Conservation (phyloP, 768 basidiomycete species). For the Leccinum barrowsii region DNA sequence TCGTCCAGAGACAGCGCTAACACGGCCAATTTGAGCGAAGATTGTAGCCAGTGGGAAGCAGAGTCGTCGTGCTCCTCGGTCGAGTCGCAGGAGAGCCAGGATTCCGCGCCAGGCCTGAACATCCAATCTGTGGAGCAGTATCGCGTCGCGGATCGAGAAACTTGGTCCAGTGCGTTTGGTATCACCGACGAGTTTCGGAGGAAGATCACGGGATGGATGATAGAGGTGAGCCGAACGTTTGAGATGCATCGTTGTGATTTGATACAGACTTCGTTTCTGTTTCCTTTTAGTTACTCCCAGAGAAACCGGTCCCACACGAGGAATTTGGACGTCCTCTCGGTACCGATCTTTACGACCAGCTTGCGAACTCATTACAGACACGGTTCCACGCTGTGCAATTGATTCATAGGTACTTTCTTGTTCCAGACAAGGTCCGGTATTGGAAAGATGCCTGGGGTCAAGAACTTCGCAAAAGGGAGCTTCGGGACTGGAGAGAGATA, state of each 20-base stretch:
- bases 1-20: constrained; percentile 8
- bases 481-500: neutral
- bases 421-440: constrained; percentile 23
- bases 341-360: constrained; percentile 46
- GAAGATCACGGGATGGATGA: constrained; percentile 42
- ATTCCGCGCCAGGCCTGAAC: neutral
- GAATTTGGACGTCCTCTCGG: neutral
- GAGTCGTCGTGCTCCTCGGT: constrained; percentile 9
- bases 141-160: neutral
- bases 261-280: neutral
- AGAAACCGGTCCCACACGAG: neutral
- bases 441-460: constrained; percentile 8
- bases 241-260: neutral
- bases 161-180: constrained; percentile 23
- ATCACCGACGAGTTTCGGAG: constrained; percentile 35
- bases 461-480: neutral
- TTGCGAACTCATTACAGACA: constrained; percentile 52
- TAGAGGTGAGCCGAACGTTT: constrained; percentile 33
- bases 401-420: constrained; percentile 53
- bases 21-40: constrained; percentile 11
- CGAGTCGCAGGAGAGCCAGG: constrained; percentile 22
- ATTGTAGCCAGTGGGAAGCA: constrained; percentile 16
- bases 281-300: constrained; percentile 8
- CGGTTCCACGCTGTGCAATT: constrained; percentile 64
- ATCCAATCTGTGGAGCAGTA: neutral